phyloP scores from a whole-genome alignment of 306 rosid genomes.

The Betula pendula region DNA sequence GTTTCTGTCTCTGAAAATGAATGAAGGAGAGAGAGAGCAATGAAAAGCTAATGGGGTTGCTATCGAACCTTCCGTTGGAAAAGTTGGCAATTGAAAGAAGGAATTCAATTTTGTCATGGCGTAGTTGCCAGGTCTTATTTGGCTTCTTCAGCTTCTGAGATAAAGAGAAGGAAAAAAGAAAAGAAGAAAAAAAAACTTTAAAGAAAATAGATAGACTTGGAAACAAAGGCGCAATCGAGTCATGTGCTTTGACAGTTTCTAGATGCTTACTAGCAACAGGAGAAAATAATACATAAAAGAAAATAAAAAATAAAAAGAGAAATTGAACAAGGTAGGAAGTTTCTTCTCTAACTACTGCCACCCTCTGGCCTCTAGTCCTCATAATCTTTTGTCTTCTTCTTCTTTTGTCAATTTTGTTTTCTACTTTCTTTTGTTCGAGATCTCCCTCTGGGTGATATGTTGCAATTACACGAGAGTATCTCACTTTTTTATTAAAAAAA shows the following conservation, averaged over 20 bases:
- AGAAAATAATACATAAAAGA: no score
- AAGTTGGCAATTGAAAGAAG: conserved; percentile 2
- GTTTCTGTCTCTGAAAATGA: neutral
- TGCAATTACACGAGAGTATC: no score
- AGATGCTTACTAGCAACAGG: neutral
- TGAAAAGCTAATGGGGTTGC: neutral
- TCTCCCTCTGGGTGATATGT: no score
- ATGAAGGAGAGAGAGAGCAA: neutral
- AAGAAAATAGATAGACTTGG: neutral
- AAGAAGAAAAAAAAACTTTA: no score
- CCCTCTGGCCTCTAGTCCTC: no score
- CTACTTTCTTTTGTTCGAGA: no score
- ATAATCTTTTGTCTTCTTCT: no score
- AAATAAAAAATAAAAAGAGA: no score
- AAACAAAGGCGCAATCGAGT: neutral
- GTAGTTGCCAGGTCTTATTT: conserved; percentile 39
- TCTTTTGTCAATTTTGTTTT: no score
- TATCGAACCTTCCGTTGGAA: conserved; percentile 17
- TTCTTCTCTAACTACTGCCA: no score
- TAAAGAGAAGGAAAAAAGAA: neutral
- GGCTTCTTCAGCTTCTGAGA: conserved; percentile 22
- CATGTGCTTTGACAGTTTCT: neutral
- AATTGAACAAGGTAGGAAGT: no score
- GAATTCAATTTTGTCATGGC: neutral
- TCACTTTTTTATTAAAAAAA: neutral